Conservation (phyloP, 305 asterid genomes). For the Caryopteris hybrid region DNA sequence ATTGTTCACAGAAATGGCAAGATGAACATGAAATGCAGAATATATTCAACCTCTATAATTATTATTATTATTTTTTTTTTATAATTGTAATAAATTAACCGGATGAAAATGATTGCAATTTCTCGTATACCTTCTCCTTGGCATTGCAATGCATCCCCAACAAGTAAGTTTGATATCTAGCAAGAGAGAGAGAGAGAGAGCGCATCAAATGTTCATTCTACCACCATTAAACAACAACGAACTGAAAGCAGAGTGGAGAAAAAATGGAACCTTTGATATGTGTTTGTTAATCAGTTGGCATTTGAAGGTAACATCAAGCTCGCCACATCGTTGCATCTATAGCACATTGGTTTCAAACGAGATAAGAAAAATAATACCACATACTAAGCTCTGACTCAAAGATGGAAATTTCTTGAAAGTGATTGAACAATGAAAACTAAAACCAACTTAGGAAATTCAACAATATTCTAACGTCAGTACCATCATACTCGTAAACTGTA, state of each 20-base stretch:
- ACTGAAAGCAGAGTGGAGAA: slow-evolving; percentile 13
- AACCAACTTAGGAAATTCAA: not conserved
- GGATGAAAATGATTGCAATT: not conserved
- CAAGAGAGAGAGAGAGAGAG: slow-evolving; percentile 7
- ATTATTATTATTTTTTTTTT: not conserved
- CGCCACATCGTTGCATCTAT: slow-evolving; percentile 54
- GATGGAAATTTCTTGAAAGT: not conserved
- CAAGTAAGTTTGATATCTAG: slow-evolving; percentile 43
- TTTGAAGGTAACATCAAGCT: slow-evolving; percentile 48
- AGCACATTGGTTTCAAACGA: slow-evolving; percentile 19
- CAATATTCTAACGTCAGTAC: not conserved
- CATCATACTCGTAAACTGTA: not conserved
- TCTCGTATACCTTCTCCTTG: slow-evolving; percentile 38
- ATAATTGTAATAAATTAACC: not conserved
- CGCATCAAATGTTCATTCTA: not conserved
- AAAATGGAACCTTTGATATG: slow-evolving; percentile 47
- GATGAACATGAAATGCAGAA: not conserved
- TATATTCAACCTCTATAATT: not conserved
- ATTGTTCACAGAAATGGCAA: not conserved
- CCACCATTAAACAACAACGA: slow-evolving; percentile 6
- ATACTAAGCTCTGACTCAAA: not conserved
- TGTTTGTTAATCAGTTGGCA: slow-evolving; percentile 57
- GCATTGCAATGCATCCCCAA: slow-evolving; percentile 35
- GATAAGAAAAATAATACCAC: not conserved
- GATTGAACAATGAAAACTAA: not conserved